Conservation (phyloP, 129 eudicot species). For the Tagetes erecta region DNA sequence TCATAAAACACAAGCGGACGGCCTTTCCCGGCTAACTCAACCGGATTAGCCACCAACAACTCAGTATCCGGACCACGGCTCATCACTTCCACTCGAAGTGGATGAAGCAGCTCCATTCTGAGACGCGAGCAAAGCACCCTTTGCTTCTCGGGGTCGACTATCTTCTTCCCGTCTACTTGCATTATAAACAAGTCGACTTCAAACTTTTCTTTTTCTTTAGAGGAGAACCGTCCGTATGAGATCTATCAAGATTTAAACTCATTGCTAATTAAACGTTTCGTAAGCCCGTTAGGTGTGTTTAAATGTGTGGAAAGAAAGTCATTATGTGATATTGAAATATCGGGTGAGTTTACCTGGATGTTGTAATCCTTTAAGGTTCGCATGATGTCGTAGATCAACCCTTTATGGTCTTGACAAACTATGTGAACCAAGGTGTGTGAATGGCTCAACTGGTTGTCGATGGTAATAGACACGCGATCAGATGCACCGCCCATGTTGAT, state of each 20-base stretch:
- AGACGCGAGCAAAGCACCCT: constrained; percentile 39
- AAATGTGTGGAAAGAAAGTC: neutral
- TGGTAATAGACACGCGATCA: constrained; percentile 28
- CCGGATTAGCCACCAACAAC: constrained; percentile 55
- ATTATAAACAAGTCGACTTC: constrained; percentile 44
- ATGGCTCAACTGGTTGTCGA: constrained; percentile 52
- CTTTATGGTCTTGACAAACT: constrained; percentile 53
- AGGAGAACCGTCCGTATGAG: constrained; percentile 43
- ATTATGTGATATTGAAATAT: neutral
- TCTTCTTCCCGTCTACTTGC: constrained; percentile 51
- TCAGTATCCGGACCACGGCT: constrained; percentile 58
- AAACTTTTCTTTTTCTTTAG: constrained; percentile 34
- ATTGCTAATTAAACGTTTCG: no score
- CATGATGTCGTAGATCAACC: constrained; percentile 52
- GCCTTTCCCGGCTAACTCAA: constrained; percentile 48
- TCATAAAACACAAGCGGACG: constrained; percentile 55
- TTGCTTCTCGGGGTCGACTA: constrained; percentile 46
- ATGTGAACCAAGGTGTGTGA: constrained; percentile 50
- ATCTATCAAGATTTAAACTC: constrained; percentile 13
- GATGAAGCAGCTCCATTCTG: constrained; percentile 46
- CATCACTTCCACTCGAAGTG: constrained; percentile 46
- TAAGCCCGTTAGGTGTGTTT: neutral
- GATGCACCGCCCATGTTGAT: constrained; percentile 28
- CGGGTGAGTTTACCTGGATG: constrained; percentile 38
- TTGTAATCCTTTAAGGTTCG: constrained; percentile 52